Evolutionary conservation across 2,329 filamentous ascomycete species (phyloP).

Genomic region (Pestalotiopsis sp.): DNA sequence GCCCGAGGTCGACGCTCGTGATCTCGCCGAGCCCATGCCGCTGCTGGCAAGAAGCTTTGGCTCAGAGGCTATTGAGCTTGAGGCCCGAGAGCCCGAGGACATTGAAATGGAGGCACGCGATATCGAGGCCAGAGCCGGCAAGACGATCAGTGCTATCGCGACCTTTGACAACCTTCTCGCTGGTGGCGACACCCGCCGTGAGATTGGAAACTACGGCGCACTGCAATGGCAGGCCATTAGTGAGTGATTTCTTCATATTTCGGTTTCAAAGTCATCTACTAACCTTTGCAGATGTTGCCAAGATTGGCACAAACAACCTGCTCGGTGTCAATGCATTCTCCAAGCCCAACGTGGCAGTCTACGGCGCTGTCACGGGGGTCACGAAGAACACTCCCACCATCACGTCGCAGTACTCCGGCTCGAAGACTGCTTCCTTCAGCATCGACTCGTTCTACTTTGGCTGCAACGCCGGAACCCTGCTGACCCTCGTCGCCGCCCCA

Average conservation of each 20-base stretch:
- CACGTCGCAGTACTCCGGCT: not conserved
- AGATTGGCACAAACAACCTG: not conserved
- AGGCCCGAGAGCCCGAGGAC: not conserved
- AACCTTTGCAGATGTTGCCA: not conserved
- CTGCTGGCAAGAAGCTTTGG: not conserved
- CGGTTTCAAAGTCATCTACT: not conserved
- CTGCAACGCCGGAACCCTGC: not conserved
- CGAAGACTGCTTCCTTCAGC: not conserved
- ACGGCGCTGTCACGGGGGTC: not conserved
- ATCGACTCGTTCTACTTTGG: not conserved
- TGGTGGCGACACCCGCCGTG: not conserved
- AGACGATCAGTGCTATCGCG: not conserved
- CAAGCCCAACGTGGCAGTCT: constrained; percentile 2
- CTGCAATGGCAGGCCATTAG: not conserved
- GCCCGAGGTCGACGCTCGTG: not conserved
- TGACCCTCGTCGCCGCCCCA: not conserved
- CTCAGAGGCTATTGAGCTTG: not conserved
- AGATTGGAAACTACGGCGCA: not conserved
- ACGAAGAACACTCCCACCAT: not conserved
- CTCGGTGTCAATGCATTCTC: not conserved
- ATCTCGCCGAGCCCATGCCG: not conserved
- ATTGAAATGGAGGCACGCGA: not conserved
- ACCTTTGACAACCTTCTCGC: not conserved
- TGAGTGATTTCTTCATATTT: not conserved
- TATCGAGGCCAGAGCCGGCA: not conserved